Percentiles rank a stretch among this genome's conserved stretches.
phyloP scores from a whole-genome alignment of 148 eudicot genomes.

The Tetragonia tetragonoides region DNA sequence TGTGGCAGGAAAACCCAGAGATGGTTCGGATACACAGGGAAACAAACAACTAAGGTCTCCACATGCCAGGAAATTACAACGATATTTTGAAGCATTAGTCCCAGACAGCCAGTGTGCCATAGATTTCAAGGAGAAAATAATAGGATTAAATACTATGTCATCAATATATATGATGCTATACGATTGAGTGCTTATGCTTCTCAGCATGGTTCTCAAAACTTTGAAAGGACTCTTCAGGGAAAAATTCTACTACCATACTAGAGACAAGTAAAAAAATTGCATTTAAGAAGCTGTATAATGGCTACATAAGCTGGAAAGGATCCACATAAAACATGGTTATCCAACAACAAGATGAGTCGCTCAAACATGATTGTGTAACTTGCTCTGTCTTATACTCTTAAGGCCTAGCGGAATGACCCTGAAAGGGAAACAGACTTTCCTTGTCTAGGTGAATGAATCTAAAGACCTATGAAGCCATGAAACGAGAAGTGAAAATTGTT shows the following conservation, averaged over 20 bases:
- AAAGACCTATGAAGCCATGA: background rate
- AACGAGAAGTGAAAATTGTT: background rate
- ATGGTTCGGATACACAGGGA: no score
- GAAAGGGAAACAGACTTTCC: background rate
- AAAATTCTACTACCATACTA: background rate
- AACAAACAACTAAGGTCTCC: background rate
- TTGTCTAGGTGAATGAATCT: background rate
- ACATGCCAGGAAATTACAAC: background rate
- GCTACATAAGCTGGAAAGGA: background rate
- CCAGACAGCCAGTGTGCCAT: background rate
- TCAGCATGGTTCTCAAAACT: background rate
- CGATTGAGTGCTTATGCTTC: background rate
- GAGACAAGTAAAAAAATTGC: background rate
- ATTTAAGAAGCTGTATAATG: background rate
- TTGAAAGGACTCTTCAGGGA: background rate
- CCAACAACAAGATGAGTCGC: background rate
- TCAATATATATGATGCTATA: background rate
- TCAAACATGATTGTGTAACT: background rate
- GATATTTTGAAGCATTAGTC: background rate
- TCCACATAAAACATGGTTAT: background rate
- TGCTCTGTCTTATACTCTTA: no score
- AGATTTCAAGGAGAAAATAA: background rate
- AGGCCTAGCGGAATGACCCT: background rate
- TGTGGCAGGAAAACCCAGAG: no score
- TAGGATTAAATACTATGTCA: background rate